phyloP scores from a whole-genome alignment of 1,284 basidiomycete species.

The Leccinum huronense region DNA sequence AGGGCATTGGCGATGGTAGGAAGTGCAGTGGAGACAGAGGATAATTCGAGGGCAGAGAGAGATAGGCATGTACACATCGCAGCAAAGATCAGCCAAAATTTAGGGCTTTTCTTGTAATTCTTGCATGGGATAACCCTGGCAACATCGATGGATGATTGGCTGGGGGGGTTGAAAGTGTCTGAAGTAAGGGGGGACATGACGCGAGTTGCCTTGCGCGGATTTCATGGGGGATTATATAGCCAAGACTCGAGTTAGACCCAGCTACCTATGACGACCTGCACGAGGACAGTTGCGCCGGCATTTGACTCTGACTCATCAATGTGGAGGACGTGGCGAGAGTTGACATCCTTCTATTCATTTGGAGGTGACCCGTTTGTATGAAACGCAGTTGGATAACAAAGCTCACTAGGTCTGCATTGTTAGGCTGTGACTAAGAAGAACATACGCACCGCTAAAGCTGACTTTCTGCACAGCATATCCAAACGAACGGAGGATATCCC shows the following conservation, averaged over 20 bases:
- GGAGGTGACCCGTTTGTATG: neutral
- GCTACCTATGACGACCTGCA: neutral
- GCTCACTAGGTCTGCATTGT: neutral
- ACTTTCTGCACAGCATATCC: no score
- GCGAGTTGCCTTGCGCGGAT: neutral
- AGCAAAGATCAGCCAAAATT: constrained; percentile 15
- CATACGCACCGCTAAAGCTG: no score
- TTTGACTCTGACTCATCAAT: neutral
- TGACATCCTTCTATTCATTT: neutral
- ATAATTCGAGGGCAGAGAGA: constrained; percentile 14
- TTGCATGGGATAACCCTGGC: neutral
- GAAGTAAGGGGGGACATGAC: neutral
- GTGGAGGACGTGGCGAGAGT: neutral
- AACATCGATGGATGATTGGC: neutral
- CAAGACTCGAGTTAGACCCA: neutral
- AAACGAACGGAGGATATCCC: no score
- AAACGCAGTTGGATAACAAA: neutral
- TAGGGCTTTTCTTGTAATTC: constrained; percentile 2
- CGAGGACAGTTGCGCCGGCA: neutral
- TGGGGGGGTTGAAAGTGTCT: neutral
- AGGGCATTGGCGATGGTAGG: constrained; percentile 37
- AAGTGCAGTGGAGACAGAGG: constrained; percentile 31
- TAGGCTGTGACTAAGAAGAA: neutral
- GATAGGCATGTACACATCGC: constrained; percentile 17
- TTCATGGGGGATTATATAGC: neutral